Base-by-base conservation (phyloP, 805 yeast species). In the Diddensiella caesifluorescens region DNA sequence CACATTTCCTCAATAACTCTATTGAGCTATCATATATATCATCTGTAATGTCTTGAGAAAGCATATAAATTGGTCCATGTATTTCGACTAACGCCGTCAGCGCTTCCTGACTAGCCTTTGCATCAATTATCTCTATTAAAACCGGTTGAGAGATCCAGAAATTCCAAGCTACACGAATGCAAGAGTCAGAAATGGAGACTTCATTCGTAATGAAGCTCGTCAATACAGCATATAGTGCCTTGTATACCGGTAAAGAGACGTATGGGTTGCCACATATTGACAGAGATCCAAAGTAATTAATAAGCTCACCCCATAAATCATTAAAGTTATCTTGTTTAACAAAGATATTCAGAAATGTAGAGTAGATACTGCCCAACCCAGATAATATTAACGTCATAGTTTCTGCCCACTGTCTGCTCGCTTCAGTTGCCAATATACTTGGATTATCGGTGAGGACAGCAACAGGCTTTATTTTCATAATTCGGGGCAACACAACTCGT, bases 331-430 rank as follows among this genome's bases (percentile, higher is more conserved):
- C 44, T 5, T 52, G 48, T 0, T 50, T 47, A 28, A 69, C 65
- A 32, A 69, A 56, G 18, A 61, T 53, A 48, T 41, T 29, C 35
- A 81, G 63, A 54, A 74, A 79, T n/a, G 69, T 69, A 2, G 72
- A 61, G 50, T 71, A 84, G 2, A 90, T 55, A 13, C 77, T 74
- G 2, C 79, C 74, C 33, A 86, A 55, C 0, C 96, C 96, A 21
- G 71, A 72, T 13, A 84, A 60, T 0, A 83, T 69, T 35, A 84
- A 67, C 10, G 70, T 62, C 44, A 77, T 68, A 44, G 87, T 82
- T 38, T 83, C 92, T 13, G 74, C 65, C 68, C 80, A 71, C 20
- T 77, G 64, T 20, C 49, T 49, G 3, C 47, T 43, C 23, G 64
- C 64, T 2, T 57, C 53, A 22, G 22, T 6, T 5, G 31, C 6